Evolutionary conservation across 2,329 filamentous ascomycete genomes (phyloP).

Genomic region (Colletotrichum eremochloae): DNA sequence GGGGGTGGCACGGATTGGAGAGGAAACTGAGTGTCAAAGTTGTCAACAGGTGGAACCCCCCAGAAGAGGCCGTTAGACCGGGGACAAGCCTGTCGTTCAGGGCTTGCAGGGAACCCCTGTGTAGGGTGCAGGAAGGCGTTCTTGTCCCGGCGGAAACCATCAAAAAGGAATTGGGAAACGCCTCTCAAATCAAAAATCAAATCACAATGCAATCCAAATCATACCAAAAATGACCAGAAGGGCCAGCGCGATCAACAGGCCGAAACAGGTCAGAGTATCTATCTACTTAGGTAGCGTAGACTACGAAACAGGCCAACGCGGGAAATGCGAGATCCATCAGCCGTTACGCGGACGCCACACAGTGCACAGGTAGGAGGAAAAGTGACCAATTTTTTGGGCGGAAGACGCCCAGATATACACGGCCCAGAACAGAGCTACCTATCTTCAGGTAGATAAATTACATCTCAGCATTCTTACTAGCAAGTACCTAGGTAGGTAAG

Average conservation of each 20-base stretch:
- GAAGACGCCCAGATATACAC: constrained; percentile 23
- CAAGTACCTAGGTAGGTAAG: background rate
- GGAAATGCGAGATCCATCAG: constrained; percentile 33
- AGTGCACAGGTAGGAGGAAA: background rate
- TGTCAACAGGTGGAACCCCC: constrained; percentile 20
- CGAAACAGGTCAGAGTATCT: background rate
- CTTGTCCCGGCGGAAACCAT: background rate
- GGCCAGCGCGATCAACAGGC: constrained; percentile 25
- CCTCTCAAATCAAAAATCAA: background rate
- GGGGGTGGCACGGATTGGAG: constrained; percentile 33
- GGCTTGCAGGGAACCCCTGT: constrained; percentile 24
- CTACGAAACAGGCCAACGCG: constrained; percentile 9
- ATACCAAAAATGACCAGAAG: background rate
- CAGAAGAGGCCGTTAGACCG: constrained; percentile 5
- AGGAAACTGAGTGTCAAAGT: constrained; percentile 35
- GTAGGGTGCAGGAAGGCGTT: background rate
- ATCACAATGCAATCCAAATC: background rate
- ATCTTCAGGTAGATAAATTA: no score
- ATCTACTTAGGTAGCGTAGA: no score
- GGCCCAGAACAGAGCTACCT: constrained; percentile 5
- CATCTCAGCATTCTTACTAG: no score
- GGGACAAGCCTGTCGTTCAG: constrained; percentile 22
- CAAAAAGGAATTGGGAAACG: background rate
- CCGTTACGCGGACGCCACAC: background rate
- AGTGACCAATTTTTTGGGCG: background rate